phyloP scores from a whole-genome alignment of 148 eudicot genomes.

The Silene latifolia region DNA sequence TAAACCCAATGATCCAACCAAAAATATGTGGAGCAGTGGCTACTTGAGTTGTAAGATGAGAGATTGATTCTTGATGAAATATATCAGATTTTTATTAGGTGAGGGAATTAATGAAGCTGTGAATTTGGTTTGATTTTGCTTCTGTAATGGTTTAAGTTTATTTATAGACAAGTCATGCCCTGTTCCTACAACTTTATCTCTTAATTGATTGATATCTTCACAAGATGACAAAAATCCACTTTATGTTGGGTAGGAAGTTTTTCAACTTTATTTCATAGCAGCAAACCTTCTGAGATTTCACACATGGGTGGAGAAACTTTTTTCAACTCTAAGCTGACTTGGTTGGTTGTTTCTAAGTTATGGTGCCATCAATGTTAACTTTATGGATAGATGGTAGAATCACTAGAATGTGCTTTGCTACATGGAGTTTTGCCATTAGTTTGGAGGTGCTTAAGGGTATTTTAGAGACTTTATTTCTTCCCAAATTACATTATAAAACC shows the following conservation, averaged over 20 bases:
- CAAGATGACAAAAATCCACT: slow-evolving; percentile 27
- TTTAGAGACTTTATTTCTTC: neutral
- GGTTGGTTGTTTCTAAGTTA: neutral
- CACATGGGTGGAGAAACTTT: slow-evolving; percentile 15
- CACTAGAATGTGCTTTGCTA: neutral
- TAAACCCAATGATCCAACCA: slow-evolving; percentile 25
- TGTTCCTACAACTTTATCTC: neutral
- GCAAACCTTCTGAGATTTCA: slow-evolving; percentile 13
- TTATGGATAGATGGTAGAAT: neutral
- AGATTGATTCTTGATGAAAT: slow-evolving; percentile 16
- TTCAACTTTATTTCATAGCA: neutral
- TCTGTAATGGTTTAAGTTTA: slow-evolving; percentile 19
- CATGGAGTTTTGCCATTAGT: slow-evolving; percentile 18
- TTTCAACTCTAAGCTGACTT: slow-evolving; percentile 9
- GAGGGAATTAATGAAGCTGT: slow-evolving; percentile 14
- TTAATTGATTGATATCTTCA: slow-evolving; percentile 4
- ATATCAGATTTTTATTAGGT: slow-evolving; percentile 16
- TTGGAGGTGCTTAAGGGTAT: slow-evolving; percentile 15
- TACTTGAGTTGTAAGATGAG: slow-evolving; percentile 14
- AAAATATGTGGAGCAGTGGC: slow-evolving; percentile 24
- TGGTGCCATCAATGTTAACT: slow-evolving; percentile 2
- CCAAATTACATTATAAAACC: too few relatives aligned
- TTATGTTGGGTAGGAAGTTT: slow-evolving; percentile 19
- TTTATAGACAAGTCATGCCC: slow-evolving; percentile 20
- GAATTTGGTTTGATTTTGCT: slow-evolving; percentile 19